Conservation (phyloP, 257 asterid genomes). For the Gynochthodes officinalis region DNA sequence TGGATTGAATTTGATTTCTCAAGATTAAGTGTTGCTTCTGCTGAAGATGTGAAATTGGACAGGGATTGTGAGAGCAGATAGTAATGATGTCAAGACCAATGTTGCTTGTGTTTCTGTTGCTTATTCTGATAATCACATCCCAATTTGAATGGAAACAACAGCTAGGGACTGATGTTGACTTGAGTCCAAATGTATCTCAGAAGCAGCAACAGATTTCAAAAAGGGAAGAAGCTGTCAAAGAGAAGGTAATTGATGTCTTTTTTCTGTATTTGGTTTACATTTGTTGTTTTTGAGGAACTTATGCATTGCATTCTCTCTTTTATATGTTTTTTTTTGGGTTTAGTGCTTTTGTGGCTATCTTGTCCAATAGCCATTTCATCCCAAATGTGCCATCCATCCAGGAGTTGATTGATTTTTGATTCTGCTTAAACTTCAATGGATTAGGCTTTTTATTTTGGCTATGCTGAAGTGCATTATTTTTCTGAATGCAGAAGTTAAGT, state of each 20-base stretch:
- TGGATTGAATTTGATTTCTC: constrained; percentile 1
- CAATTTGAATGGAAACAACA: constrained; percentile 93
- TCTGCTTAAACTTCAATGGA: background rate
- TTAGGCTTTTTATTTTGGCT: background rate
- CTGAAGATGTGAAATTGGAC: constrained; percentile 11
- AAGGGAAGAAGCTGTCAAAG: constrained; percentile 71
- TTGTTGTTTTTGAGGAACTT: background rate
- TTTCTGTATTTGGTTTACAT: constrained; percentile 8
- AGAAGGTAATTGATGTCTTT: constrained; percentile 46
- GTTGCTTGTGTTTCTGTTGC: constrained; percentile 68
- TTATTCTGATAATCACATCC: constrained; percentile 65
- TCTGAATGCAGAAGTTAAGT: background rate
- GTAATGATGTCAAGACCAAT: constrained; percentile 69
- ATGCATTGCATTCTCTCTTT: background rate
- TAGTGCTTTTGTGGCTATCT: background rate
- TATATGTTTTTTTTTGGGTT: background rate
- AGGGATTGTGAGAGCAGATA: constrained; percentile 42
- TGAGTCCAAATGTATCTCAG: constrained; percentile 52
- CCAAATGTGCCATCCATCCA: background rate
- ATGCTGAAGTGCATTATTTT: background rate
- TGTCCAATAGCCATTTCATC: background rate
- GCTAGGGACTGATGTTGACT: constrained; percentile 52
- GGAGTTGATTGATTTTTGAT: constrained; percentile 1
- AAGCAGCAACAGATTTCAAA: constrained; percentile 60
- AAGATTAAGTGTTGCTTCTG: background rate